Evolutionary conservation across 345 rosid genomes (phyloP), one percentile per base, ranked within the genome.

Genomic region (Gossypium bickii): DNA sequence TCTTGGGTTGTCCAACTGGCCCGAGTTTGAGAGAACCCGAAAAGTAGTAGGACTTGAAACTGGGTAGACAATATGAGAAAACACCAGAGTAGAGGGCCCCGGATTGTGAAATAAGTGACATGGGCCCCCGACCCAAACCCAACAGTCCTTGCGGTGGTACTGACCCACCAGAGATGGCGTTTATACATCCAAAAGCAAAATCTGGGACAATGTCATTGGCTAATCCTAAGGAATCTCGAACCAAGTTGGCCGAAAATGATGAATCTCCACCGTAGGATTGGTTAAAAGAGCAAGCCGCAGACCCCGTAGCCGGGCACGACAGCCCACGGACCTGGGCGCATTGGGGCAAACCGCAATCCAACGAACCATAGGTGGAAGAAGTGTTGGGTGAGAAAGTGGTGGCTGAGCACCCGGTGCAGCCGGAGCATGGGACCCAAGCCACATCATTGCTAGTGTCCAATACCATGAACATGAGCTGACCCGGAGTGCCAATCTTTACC

Each of bases 181-280:
- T 80, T 62, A 92, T 80, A 79, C 97, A 94, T 8, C 98, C 97
- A 22, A 92, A 89, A 13, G 87, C 76, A 77, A 83, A 92, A 49
- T 80, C 77, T 0, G 90, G 86, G 63, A 94, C 43, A 2, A 75
- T 70, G 68, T 90, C 96, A 0, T 80, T 76, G 49, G 85, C 88
- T 51, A 94, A 62, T 18, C 48, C 65, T 8, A 94, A 72, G 0
- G 94, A 82, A 81, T 94, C 97, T 70, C 78, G 83, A 5, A 85
- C 86, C 3, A 92, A 86, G 9, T 86, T 72, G 24, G 97, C 98
- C 0, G 92, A 78, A 74, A 94, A 85, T 2, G 89, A 86, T 12
- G 98, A 94, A 49, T 82, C 91, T 65, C 97, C 98, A 0, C 98
- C 98, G 77, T 94, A 94, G n/a, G 97, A 77, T 78, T 90, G 94